Evolutionary conservation across 2,329 filamentous ascomycete genomes (phyloP), one percentile per base, ranked within the genome.

Genomic region (Epichloe sylvatica): DNA sequence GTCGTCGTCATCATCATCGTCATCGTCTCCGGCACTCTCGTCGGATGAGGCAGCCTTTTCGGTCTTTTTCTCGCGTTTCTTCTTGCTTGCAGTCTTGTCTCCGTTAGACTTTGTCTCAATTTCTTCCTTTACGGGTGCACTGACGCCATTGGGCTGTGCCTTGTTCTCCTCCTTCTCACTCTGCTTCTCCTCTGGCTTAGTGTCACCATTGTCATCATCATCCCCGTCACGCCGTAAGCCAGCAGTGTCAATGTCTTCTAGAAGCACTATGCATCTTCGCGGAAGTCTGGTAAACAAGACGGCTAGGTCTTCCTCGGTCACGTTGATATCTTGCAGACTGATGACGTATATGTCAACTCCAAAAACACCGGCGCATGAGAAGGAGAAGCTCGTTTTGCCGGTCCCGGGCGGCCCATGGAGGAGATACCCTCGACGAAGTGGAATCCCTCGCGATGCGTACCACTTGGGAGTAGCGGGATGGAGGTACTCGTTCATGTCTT

Each of bases 401-500:
- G 82, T 86, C 0, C 84, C 84, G 0, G 84, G 84, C 0, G 83
- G 83, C 0, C 86, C 86, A 56, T 87, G 75, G 55, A 91, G 86
- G 0, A 91, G 73, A 57, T 90, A 91, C 0, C 86, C 87, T 33
- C 86, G 69, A 0, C 86, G 74, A 47, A 90, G 80, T 0, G 85
- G 85, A 33, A 91, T 86, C 0, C 86, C 86, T 2, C 84, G 73
- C 45, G 80, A 80, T 0, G 83, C 78, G 59, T 91, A 91, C 83
- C 84, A 91, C 9, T 74, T 71, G 1, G 80, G 77, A 0, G 80
- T 86, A 1, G 73, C 69, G 0, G 85, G 84, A 49, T 87, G 78
- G 0, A 92, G 70, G 54, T 87, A 91, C 57, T 89, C 84, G 55
- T 86, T 85, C 58, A 91, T 82, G 57, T 92, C 86, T 25, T 70